Conservation (phyloP, 1,284 basidiomycete species). For the Rhodotorula mucilaginosa region DNA sequence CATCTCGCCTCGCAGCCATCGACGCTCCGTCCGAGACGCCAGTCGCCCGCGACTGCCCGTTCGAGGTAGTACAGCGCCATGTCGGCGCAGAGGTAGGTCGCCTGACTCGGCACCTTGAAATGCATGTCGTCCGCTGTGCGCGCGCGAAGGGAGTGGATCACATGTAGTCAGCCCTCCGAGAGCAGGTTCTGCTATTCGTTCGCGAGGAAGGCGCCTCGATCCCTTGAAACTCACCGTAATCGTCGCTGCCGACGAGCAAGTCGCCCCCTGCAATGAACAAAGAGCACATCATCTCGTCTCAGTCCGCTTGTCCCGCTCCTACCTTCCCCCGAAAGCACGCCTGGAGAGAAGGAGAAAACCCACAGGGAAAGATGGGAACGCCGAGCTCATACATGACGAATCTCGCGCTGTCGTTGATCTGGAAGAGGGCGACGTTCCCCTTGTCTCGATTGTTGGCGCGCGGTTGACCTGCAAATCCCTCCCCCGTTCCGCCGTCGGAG, state of each 20-base stretch:
- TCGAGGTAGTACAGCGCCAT: conserved; percentile 3
- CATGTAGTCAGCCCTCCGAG: not conserved
- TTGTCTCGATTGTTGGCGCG: not conserved
- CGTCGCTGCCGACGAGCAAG: not conserved
- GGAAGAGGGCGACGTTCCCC: not conserved
- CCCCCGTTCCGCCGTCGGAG: too few relatives aligned
- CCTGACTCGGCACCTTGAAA: not conserved
- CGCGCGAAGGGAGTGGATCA: too few relatives aligned
- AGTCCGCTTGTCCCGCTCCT: too few relatives aligned
- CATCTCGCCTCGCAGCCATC: too few relatives aligned
- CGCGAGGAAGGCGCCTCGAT: too few relatives aligned
- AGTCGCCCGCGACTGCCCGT: not conserved
- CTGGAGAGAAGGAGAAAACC: not conserved
- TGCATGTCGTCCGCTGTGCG: conserved; percentile 1
- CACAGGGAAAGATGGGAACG: not conserved
- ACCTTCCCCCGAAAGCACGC: not conserved
- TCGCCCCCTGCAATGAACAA: not conserved
- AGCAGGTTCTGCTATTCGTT: not conserved
- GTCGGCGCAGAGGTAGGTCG: conserved; percentile 3
- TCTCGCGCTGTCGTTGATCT: conserved; percentile 7
- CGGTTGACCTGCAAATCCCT: not conserved
- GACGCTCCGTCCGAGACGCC: not conserved
- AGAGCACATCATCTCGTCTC: too few relatives aligned
- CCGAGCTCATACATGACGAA: not conserved
- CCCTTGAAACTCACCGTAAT: not conserved